Evolutionary conservation across 2,329 filamentous ascomycete genomes (phyloP).

Genomic region (Hymenoscyphus infarciens): DNA sequence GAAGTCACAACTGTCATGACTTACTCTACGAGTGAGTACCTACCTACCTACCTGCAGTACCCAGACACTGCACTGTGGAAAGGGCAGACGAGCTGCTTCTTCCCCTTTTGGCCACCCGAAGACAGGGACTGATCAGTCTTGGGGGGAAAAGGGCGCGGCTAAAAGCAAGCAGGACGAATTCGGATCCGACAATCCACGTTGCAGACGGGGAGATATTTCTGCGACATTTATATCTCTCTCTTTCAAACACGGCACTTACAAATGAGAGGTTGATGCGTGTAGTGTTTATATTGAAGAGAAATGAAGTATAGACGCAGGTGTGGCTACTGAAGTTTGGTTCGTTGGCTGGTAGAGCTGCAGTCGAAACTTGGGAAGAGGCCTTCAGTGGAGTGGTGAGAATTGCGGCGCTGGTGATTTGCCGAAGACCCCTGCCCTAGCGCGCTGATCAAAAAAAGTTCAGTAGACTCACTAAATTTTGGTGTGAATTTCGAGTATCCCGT

Average conservation of each 20-base stretch:
- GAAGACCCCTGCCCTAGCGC: not conserved
- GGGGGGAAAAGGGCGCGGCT: conserved; percentile 6
- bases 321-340: not conserved
- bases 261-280: not conserved
- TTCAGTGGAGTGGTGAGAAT: conserved; percentile 2
- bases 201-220: not conserved
- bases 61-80: not conserved
- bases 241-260: not conserved
- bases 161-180: conserved; percentile 7
- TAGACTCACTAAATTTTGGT: not conserved
- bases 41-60: not conserved
- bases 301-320: not conserved
- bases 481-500: not conserved
- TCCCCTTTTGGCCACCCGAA: conserved; percentile 10
- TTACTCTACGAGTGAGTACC: not conserved
- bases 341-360: not conserved
- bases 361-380: not conserved
- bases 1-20: not conserved
- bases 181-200: conserved; percentile 9
- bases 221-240: not conserved
- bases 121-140: not conserved
- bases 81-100: conserved; percentile 8
- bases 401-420: conserved; percentile 4
- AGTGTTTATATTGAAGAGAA: not conserved
- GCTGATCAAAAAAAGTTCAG: not conserved